phyloP scores from a whole-genome alignment of 768 basidiomycete species.

The Chalciporus pseudorubinellus region DNA sequence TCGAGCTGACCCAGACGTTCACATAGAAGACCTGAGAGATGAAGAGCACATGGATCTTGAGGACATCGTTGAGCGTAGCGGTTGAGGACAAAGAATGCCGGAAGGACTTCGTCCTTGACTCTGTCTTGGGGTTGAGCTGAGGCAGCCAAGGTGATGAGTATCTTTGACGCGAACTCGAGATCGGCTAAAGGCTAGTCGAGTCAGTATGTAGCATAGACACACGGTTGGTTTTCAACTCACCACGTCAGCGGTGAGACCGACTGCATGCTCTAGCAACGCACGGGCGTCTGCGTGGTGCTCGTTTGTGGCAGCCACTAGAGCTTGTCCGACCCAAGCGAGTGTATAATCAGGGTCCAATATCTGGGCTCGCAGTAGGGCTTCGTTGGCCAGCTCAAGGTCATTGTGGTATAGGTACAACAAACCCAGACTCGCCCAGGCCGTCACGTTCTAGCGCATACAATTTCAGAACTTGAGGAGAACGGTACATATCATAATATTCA shows the following conservation, averaged over 20 bases:
- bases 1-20: conserved; percentile 76
- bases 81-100: conserved; percentile 77
- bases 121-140: conserved; percentile 17
- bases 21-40: conserved; percentile 82
- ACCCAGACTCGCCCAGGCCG: conserved; percentile 85
- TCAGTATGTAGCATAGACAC: conserved; percentile 7
- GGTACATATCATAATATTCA: conserved; percentile 29
- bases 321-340: conserved; percentile 89
- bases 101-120: conserved; percentile 52
- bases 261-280: conserved; percentile 71
- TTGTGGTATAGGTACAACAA: conserved; percentile 78
- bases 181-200: conserved; percentile 71
- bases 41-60: conserved; percentile 69
- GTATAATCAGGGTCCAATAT: conserved; percentile 89
- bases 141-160: conserved; percentile 44
- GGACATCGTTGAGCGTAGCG: conserved; percentile 71
- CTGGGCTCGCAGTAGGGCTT: conserved; percentile 85
- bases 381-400: conserved; percentile 80
- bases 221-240: conserved; percentile 39
- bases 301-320: conserved; percentile 59
- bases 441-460: conserved; percentile 50
- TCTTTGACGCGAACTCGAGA: conserved; percentile 64
- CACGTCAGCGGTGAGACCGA: conserved; percentile 53
- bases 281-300: conserved; percentile 60
- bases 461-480: background rate